phyloP scores from a whole-genome alignment of 1,139 yeast genomes.

The Geotrichum phurueaensis region DNA sequence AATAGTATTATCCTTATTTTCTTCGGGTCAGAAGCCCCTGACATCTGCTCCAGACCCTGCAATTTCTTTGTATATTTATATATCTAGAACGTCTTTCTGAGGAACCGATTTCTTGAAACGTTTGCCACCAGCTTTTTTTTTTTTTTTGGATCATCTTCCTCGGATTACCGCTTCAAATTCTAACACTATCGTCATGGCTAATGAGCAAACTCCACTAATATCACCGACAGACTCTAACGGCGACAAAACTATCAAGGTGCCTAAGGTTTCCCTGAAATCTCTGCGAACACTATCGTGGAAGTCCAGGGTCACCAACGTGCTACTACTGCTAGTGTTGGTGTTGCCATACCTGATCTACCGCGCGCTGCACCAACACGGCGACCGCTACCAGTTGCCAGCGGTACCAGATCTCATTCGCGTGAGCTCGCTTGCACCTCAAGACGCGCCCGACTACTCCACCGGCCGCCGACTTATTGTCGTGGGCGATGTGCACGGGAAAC shows the following conservation, averaged over 20 bases:
- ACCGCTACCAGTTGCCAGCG: neutral
- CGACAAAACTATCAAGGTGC: neutral
- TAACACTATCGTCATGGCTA: neutral
- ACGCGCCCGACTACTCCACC: neutral
- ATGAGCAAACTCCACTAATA: neutral
- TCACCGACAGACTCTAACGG: neutral
- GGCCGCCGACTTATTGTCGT: slow-evolving; percentile 46
- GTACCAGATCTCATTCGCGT: neutral
- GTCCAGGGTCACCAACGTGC: neutral
- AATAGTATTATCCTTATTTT: too few species aligned
- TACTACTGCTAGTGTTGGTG: neutral
- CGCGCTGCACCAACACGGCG: too few species aligned
- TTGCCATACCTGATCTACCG: neutral
- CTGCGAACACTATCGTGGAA: neutral
- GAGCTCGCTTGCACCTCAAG: neutral
- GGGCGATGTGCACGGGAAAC: slow-evolving; percentile 89
- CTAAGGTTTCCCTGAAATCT: neutral
- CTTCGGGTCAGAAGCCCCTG: too few species aligned
- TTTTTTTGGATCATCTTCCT: neutral
- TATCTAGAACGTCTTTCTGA: too few species aligned
- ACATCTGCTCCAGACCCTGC: too few species aligned
- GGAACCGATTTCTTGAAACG: too few species aligned
- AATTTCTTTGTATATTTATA: too few species aligned
- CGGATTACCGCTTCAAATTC: neutral
- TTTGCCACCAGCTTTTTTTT: too few species aligned